Base-by-base conservation (phyloP, 2,329 filamentous ascomycete species). In the Grosmannia penicillata region DNA sequence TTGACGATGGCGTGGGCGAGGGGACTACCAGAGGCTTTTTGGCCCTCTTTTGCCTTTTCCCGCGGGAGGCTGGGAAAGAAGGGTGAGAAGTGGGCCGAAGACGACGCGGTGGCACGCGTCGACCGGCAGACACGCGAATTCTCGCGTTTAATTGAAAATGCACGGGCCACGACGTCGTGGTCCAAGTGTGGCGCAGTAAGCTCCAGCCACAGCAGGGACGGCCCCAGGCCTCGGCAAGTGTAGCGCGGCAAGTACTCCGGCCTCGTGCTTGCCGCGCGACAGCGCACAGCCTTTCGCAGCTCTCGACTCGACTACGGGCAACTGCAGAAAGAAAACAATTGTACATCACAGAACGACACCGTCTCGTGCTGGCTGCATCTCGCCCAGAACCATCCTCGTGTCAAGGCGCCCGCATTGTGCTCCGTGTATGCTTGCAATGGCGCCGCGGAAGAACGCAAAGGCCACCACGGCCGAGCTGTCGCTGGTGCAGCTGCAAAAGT, bases 401-500 rank as follows among this genome's bases (percentile, higher is more conserved):
- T n/a, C n/a, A n/a, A n/a, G n/a, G n/a, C n/a, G n/a, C n/a, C n/a
- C n/a, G n/a, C n/a, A n/a, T n/a, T n/a, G n/a, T n/a, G n/a, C n/a
- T n/a, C n/a, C n/a, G n/a, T n/a, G n/a, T n/a, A n/a, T n/a, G n/a
- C n/a, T n/a, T n/a, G n/a, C n/a, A n/a, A 70, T 70, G 66, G 56
- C 63, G 49, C 45, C 41, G 7, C 57, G 62, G 52, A 69, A 65
- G 55, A 72, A 69, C 53, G 63, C 64, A 55, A 70, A 68, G 50
- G 70, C 82, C 31, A 78, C 78, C 25, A 70, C 80, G 44, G 86
- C 85, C 42, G 87, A 94, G 62, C 71, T 96, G 48, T 81, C 81
- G 39, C 71, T 96, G 43, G 75, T 85, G 34, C 83, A 87, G 49
- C 70, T 96, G 43, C 93, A 93, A 66, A 96, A 81, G 58, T 98